A percentile compares a stretch with the other conserved stretches of the same genome.
phyloP scores from a whole-genome alignment of 108 stramenopile species.

The Cyclotella choctawhatcheeana region DNA sequence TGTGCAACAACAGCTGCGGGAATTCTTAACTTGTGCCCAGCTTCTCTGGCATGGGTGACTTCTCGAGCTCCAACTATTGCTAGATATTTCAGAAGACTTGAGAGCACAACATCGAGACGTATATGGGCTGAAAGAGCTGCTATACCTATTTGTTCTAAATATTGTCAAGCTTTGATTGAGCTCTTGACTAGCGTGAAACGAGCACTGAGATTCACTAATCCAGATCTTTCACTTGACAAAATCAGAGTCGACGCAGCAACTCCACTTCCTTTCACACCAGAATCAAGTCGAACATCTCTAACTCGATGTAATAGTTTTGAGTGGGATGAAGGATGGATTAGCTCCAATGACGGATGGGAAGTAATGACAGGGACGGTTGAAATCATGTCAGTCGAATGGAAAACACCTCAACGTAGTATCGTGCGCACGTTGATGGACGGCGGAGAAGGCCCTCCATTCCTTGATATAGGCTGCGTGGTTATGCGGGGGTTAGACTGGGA shows the following conservation, averaged over 20 bases:
- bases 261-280: slow-evolving; percentile 39
- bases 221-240: slow-evolving; percentile 27
- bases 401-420: slow-evolving; percentile 63
- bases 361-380: slow-evolving; percentile 71
- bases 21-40: slow-evolving; percentile 66
- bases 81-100: slow-evolving; percentile 64
- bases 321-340: slow-evolving; percentile 72
- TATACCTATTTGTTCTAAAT: slow-evolving; percentile 81
- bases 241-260: slow-evolving; percentile 71
- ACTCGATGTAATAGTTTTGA: slow-evolving; percentile 64
- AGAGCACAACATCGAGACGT: slow-evolving; percentile 64
- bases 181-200: slow-evolving; percentile 67
- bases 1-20: slow-evolving; percentile 74
- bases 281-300: slow-evolving; percentile 7
- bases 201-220: slow-evolving; percentile 11
- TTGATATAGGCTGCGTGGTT: slow-evolving; percentile 75
- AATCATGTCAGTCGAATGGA: slow-evolving; percentile 73
- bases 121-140: slow-evolving; percentile 89
- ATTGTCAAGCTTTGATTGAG: slow-evolving; percentile 82
- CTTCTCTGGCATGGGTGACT: slow-evolving; percentile 48
- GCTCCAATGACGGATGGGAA: slow-evolving; percentile 69
- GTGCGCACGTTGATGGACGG: slow-evolving; percentile 85
- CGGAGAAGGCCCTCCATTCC: slow-evolving; percentile 87
- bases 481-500: slow-evolving; percentile 81
- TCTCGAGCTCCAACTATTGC: slow-evolving; percentile 53